Conservation (phyloP, 768 basidiomycete genomes). For the Termitomyces sp. region DNA sequence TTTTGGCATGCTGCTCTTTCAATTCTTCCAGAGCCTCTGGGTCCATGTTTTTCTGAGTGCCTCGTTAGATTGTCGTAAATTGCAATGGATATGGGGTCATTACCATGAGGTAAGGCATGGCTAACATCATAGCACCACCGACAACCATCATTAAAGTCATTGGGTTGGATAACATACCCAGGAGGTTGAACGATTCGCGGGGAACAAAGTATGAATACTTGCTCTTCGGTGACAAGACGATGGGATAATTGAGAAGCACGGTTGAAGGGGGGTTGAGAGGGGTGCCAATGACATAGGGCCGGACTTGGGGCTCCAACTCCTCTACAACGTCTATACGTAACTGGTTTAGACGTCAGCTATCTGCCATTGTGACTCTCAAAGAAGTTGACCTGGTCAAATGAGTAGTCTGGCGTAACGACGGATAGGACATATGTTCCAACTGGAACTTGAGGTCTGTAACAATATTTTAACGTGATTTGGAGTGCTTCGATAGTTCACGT, state of each 20-base stretch:
- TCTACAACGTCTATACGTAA: slow-evolving; percentile 62
- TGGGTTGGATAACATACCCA: slow-evolving; percentile 76
- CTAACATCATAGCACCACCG: slow-evolving; percentile 62
- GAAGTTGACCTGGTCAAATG: slow-evolving; percentile 61
- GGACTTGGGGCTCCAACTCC: slow-evolving; percentile 37
- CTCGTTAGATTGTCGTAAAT: slow-evolving; percentile 8
- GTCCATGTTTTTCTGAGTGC: slow-evolving; percentile 66
- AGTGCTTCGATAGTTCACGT: slow-evolving; percentile 17
- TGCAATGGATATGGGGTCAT: neutral
- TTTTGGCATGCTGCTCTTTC: slow-evolving; percentile 53
- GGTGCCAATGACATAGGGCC: slow-evolving; percentile 64
- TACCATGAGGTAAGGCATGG: slow-evolving; percentile 78
- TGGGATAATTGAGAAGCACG: slow-evolving; percentile 55
- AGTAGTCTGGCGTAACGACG: slow-evolving; percentile 58
- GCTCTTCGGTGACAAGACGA: slow-evolving; percentile 48
- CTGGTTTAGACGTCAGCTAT: slow-evolving; percentile 30
- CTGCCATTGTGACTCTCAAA: neutral
- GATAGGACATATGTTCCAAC: slow-evolving; percentile 67
- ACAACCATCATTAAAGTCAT: slow-evolving; percentile 80
- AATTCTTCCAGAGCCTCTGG: slow-evolving; percentile 64
- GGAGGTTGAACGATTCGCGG: slow-evolving; percentile 65
- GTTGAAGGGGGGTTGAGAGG: slow-evolving; percentile 56
- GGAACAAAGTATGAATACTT: slow-evolving; percentile 64
- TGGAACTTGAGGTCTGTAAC: slow-evolving; percentile 57
- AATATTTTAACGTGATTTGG: neutral